A percentile compares a stretch with the other conserved stretches of the same genome.
phyloP scores from a whole-genome alignment of 805 yeast species.

The Candida montana region DNA sequence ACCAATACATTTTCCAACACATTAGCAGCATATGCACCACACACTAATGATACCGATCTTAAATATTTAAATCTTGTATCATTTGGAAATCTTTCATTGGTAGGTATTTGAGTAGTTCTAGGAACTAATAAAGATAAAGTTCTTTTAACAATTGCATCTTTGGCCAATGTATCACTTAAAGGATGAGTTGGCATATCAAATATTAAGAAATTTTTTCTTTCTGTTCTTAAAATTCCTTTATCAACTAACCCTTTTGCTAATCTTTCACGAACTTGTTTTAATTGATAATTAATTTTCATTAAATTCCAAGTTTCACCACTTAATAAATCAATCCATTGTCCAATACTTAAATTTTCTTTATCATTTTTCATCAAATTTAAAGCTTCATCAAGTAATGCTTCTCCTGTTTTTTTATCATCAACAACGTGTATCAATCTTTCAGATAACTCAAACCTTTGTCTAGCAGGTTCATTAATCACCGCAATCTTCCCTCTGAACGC shows the following conservation, averaged over 20 bases:
- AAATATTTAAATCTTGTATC: conserved; percentile 62
- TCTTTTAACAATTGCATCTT: conserved; percentile 73
- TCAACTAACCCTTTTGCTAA: conserved; percentile 95
- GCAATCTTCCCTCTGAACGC: conserved; percentile 87
- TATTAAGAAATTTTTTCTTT: conserved; percentile 85
- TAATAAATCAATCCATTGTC: conserved; percentile 89
- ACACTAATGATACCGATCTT: conserved; percentile 75
- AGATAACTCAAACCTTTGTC: conserved; percentile 80
- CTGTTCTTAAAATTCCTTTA: conserved; percentile 93
- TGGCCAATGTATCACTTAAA: conserved; percentile 76
- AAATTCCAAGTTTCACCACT: conserved; percentile 98
- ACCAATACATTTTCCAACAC: conserved; percentile 86
- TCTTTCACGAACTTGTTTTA: conserved; percentile 95
- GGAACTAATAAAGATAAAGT: conserved; percentile 64
- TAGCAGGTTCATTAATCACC: conserved; percentile 86
- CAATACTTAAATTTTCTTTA: conserved; percentile 70
- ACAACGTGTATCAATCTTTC: conserved; percentile 86
- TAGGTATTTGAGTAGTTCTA: conserved; percentile 57
- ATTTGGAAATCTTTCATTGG: conserved; percentile 63
- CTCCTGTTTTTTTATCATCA: conserved; percentile 87
- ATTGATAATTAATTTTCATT: conserved; percentile 88
- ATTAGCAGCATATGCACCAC: conserved; percentile 92
- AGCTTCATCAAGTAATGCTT: conserved; percentile 90
- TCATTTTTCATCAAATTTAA: conserved; percentile 83
- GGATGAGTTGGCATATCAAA: conserved; percentile 99